Evolutionary conservation across 148 eudicot genomes (phyloP).

Genomic region (Simmondsia chinensis): DNA sequence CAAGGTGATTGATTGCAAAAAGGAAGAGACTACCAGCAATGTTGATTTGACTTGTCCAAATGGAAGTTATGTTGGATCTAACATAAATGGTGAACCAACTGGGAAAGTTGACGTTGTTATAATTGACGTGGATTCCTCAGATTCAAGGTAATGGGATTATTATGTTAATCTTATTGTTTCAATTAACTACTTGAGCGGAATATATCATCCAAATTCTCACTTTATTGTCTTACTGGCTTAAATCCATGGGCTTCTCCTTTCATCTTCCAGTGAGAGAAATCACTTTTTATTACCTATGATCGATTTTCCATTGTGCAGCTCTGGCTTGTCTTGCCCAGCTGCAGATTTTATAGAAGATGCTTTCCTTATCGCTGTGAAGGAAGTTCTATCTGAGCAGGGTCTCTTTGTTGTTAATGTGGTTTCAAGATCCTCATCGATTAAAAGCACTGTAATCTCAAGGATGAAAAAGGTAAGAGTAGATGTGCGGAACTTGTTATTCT

Average conservation of each 20-base stretch:
- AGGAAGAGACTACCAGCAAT: slow-evolving; percentile 1
- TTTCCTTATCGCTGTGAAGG: slow-evolving; percentile 47
- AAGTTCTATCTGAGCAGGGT: slow-evolving; percentile 68
- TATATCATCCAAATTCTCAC: background rate
- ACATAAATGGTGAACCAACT: slow-evolving; percentile 9
- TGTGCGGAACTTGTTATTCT: too few relatives aligned
- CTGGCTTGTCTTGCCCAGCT: slow-evolving; percentile 94
- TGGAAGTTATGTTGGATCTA: slow-evolving; percentile 6
- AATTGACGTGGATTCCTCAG: slow-evolving; percentile 92
- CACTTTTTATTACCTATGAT: too few relatives aligned
- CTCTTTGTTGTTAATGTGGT: slow-evolving; percentile 84
- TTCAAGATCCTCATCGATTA: slow-evolving; percentile 67
- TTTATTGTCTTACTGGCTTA: background rate
- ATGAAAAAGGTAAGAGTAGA: slow-evolving; percentile 58
- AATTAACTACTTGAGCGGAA: background rate
- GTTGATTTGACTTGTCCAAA: slow-evolving; percentile 14
- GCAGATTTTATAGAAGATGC: slow-evolving; percentile 73
- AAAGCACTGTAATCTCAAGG: slow-evolving; percentile 56
- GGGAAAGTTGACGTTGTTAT: slow-evolving; percentile 48
- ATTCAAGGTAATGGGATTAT: slow-evolving; percentile 41
- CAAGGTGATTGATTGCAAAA: slow-evolving; percentile 10
- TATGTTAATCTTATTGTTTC: background rate
- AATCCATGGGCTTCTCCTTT: too few relatives aligned
- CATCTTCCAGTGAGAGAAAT: too few relatives aligned
- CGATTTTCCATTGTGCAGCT: slow-evolving; percentile 42